Base-by-base conservation (phyloP, 129 eudicot genomes). In the Escallonia rubra region DNA sequence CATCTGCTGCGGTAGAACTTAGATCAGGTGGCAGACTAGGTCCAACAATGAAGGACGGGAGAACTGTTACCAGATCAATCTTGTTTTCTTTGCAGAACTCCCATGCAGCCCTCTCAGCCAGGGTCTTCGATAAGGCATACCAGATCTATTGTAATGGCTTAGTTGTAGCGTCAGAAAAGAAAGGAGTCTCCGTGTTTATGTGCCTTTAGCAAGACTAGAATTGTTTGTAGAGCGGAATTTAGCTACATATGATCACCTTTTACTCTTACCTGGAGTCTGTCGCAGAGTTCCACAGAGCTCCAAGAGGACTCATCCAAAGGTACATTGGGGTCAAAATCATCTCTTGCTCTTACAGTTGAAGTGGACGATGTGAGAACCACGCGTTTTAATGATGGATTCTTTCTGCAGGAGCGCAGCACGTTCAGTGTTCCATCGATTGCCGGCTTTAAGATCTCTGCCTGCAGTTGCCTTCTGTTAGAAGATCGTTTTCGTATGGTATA, bases 301-400 rank as follows among this genome's bases (percentile, higher is more conserved):
- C 98, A 89, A 10, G 80, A 79, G 9, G 92, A 83, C 76, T 93
- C 98, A 15, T 89, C 96, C 75, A 89, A 49, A 45, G 90, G 78
- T 48, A 70, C 72, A 12, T 70, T 34, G 1, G 86, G 79, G 57
- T 80, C 87, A 9, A 80, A 59, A 65, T 82, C 79, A 5, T 74
- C 82, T 80, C 87, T 84, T n/a, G 77, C 83, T 66, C 98, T 82
- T 23, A 86, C 77, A 4, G 96, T 84, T 41, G 98, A 89, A 49
- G 98, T 89, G 6, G 98, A 93, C 7, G 98, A 93, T 43, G 96
- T 89, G 74, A 92, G 80, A 76, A 92, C 92, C 69, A 92, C 95
- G 3, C 98, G 96, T 71, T 71, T 76, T 55, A 92, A 48, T 5
- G 86, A 80, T 16, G 95, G 90, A 63, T 84, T 93, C 73, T 73